Percentiles rank a stretch among this genome's conserved stretches.
Evolutionary conservation across 1,284 basidiomycete genomes (phyloP).

Genomic region (Fomitopsis schrenkii): DNA sequence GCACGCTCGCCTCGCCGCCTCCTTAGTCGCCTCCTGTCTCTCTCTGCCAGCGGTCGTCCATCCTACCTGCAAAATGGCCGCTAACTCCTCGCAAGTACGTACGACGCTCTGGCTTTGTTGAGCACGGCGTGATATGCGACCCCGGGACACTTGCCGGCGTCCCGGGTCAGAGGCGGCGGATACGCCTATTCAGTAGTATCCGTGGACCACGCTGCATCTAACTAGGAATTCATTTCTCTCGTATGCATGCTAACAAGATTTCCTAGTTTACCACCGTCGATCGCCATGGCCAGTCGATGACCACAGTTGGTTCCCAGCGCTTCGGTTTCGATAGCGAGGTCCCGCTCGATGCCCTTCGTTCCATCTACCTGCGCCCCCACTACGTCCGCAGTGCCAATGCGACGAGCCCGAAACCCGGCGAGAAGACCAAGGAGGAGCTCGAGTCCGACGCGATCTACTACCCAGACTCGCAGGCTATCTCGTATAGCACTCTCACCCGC

Average conservation of each 20-base stretch:
- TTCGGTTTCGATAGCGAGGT: constrained; percentile 90
- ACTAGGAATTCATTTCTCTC: not conserved
- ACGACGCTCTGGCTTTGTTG: not conserved
- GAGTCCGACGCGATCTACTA: constrained; percentile 84
- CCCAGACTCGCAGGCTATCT: constrained; percentile 74
- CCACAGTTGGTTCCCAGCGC: constrained; percentile 72
- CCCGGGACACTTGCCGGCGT: not conserved
- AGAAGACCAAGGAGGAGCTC: constrained; percentile 39
- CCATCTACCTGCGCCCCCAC: constrained; percentile 83
- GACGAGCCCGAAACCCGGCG: constrained; percentile 30
- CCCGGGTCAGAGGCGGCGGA: not conserved
- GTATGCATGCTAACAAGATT: not conserved
- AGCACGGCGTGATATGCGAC: not conserved
- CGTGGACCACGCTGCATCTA: not conserved
- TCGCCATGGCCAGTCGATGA: constrained; percentile 74
- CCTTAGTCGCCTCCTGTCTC: not conserved
- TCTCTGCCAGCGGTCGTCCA: not conserved
- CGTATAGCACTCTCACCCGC: constrained; percentile 86
- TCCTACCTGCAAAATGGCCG: not conserved
- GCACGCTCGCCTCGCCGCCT: not conserved
- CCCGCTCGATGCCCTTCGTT: constrained; percentile 72
- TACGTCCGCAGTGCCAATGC: constrained; percentile 52
- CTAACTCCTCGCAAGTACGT: not conserved
- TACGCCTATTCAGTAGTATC: not conserved
- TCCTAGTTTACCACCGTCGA: constrained; percentile 59